Evolutionary conservation across 1,284 basidiomycete genomes (phyloP).

Genomic region (Cryptococcus sp.): DNA sequence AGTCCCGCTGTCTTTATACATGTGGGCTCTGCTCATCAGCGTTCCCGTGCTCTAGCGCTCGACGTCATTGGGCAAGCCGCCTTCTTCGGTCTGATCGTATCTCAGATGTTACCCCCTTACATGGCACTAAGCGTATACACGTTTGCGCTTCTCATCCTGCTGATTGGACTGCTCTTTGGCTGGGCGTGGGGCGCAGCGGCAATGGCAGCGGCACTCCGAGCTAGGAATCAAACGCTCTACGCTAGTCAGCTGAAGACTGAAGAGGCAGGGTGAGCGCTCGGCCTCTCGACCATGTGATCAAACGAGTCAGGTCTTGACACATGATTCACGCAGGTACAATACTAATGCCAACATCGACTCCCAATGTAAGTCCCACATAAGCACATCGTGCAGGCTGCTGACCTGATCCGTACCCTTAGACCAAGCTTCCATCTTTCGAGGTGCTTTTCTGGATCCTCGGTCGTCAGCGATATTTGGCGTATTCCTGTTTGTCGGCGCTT

Average conservation of each 20-base stretch:
- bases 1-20: neutral
- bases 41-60: slow-evolving; percentile 22
- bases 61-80: slow-evolving; percentile 35
- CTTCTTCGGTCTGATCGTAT: slow-evolving; percentile 44
- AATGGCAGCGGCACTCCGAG: slow-evolving; percentile 67
- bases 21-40: neutral
- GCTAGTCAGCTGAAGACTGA: slow-evolving; percentile 58
- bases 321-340: slow-evolving; percentile 51
- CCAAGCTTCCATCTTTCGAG: slow-evolving; percentile 62
- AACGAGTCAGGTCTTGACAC: too few relatives aligned
- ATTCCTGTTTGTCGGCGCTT: slow-evolving; percentile 69
- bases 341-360: slow-evolving; percentile 59
- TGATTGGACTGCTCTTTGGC: slow-evolving; percentile 66
- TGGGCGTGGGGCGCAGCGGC: slow-evolving; percentile 74
- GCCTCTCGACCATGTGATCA: too few relatives aligned
- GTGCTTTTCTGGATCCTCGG: slow-evolving; percentile 67
- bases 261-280: slow-evolving; percentile 54
- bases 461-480: slow-evolving; percentile 63
- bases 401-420: slow-evolving; percentile 27
- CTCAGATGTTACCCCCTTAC: slow-evolving; percentile 47
- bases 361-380: slow-evolving; percentile 46
- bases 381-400: slow-evolving; percentile 1
- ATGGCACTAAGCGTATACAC: slow-evolving; percentile 47
- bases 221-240: slow-evolving; percentile 61
- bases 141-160: slow-evolving; percentile 57